Base-by-base conservation (phyloP, 2,329 filamentous ascomycete species). In the Dactylella cylindrospora region DNA sequence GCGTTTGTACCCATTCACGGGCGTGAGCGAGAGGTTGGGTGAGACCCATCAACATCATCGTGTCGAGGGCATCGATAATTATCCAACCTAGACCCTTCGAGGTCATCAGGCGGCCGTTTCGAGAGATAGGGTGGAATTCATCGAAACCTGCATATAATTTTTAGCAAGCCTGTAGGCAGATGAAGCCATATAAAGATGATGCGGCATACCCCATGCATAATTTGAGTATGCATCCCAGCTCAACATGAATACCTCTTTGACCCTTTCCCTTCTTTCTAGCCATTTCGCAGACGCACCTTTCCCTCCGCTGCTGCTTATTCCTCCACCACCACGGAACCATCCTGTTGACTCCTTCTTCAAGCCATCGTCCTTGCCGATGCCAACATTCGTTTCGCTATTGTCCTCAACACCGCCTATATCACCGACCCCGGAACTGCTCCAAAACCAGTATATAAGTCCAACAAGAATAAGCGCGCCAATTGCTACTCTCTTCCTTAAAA, bases 31-130 rank as follows among this genome's bases (percentile, higher is more conserved):
- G 79, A 64, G 90, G 84, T 25, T 83, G 86, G 10, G 91, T 97
- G 66, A 95, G 78, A 72, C 97, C 97, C 93, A 98, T 98, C 64
- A 98, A 78, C 76, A 98, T 98, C 79, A 97, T 81, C 0, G 93
- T 98, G 73, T 98, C 93, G 65, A 98, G 77, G 9, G 91, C 84
- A 75, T 98, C 93, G 54, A 98, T 85, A 65, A 98, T 96, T 70
- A 97, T 97, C 93, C 94, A 98, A 23, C 93, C 93, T 74, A 98
- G 79, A 20, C 91, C 93, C 65, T 88, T 84, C 2, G 85, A 80
- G 5, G 89, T 84, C 91, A 98, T 97, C 69, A 93, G 84, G 45
- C 78, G 79, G 43, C 89, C 88, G 13, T 76, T 82, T 72, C 93
- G 93, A 4, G 86, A 83, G 22, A 91, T 75, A 1, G 93, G 93